phyloP scores from a whole-genome alignment of 1,284 basidiomycete genomes.

The Porodaedalea pini region DNA sequence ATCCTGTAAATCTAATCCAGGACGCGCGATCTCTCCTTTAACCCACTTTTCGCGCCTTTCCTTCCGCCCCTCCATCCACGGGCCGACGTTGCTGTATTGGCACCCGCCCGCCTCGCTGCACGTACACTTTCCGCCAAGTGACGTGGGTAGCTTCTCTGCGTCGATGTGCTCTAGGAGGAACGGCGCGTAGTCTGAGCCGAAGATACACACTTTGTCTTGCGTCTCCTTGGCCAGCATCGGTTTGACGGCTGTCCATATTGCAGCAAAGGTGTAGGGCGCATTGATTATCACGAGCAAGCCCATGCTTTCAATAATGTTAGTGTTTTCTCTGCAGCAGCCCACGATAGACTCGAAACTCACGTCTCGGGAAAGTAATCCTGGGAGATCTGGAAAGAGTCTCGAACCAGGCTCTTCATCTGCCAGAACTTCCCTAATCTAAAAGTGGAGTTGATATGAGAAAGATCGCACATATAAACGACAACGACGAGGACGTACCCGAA shows the following conservation, averaged over 20 bases:
- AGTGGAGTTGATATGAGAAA: not conserved
- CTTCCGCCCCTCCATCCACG: conserved; percentile 61
- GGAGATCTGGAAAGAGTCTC: conserved; percentile 62
- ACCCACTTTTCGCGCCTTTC: conserved; percentile 44
- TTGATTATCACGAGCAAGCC: conserved; percentile 66
- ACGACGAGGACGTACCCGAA: conserved; percentile 48
- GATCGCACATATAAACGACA: too few relatives aligned
- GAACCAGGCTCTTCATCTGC: conserved; percentile 62
- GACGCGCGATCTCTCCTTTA: conserved; percentile 7
- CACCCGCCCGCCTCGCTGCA: conserved; percentile 56
- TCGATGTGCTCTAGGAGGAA: conserved; percentile 54
- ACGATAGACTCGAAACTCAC: conserved; percentile 36
- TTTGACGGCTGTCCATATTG: conserved; percentile 64
- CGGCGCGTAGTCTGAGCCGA: conserved; percentile 54
- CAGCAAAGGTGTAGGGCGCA: conserved; percentile 64
- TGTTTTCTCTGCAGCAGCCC: not conserved
- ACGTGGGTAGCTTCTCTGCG: conserved; percentile 45
- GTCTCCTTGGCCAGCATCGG: conserved; percentile 73
- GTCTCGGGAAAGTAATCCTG: conserved; percentile 76
- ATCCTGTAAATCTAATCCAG: conserved; percentile 16
- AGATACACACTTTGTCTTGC: conserved; percentile 57
- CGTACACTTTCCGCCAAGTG: conserved; percentile 49
- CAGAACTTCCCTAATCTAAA: conserved; percentile 62
- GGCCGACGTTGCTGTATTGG: conserved; percentile 56
- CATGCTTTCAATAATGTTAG: conserved; percentile 42